phyloP scores from a whole-genome alignment of 179 eudicot species.

The Spergularia azorica region DNA sequence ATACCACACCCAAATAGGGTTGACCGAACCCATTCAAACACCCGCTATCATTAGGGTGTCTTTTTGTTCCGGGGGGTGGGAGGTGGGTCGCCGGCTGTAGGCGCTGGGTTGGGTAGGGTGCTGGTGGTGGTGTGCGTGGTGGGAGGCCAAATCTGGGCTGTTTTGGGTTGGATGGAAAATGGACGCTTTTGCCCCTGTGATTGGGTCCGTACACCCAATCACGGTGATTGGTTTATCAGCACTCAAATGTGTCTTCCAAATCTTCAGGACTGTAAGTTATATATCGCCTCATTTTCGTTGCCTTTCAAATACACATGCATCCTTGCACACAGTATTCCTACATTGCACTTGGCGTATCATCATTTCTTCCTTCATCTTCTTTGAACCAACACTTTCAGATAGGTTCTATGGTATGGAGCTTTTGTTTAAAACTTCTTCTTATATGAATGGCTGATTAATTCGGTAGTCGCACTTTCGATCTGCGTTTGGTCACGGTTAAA shows the following conservation, averaged over 20 bases:
- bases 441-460: background rate
- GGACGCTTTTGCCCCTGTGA: too few relatives aligned
- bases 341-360: background rate
- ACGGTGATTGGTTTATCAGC: too few relatives aligned
- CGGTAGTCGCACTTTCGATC: background rate
- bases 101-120: too few relatives aligned
- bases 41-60: too few relatives aligned
- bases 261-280: conserved; percentile 9
- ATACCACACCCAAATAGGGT: too few relatives aligned
- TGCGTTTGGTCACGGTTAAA: background rate
- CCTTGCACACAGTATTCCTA: background rate
- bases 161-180: too few relatives aligned
- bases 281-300: background rate
- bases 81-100: too few relatives aligned
- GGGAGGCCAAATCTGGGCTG: too few relatives aligned
- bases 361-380: background rate
- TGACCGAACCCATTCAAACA: too few relatives aligned
- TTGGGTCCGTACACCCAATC: too few relatives aligned
- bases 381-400: background rate
- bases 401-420: conserved; percentile 9
- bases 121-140: too few relatives aligned
- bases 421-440: background rate
- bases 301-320: background rate
- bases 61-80: too few relatives aligned
- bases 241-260: conserved; percentile 3